phyloP scores from a whole-genome alignment of 495 filamentous ascomycete genomes.

The Cenococcum geophilum region DNA sequence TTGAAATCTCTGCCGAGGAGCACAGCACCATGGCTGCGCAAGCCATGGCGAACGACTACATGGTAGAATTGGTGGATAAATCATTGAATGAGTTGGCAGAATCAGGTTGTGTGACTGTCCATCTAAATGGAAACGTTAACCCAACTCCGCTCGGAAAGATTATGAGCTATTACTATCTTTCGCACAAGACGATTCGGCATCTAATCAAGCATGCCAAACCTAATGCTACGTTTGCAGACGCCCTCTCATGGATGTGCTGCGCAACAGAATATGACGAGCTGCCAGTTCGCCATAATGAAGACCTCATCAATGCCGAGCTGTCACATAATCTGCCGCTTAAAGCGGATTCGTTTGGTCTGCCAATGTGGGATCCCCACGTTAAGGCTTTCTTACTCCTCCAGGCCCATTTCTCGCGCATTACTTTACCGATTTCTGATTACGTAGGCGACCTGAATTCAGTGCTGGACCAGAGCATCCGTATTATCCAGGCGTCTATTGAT shows the following conservation, averaged over 20 bases:
- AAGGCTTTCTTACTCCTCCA: conserved; percentile 94
- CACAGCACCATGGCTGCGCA: conserved; percentile 86
- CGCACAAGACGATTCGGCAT: conserved; percentile 87
- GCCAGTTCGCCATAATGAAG: conserved; percentile 97
- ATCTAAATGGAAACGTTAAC: conserved; percentile 84
- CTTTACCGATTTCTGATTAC: conserved; percentile 93
- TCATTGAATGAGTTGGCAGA: conserved; percentile 73
- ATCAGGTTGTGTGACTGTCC: conserved; percentile 73
- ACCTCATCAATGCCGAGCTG: conserved; percentile 92
- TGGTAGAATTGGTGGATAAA: conserved; percentile 83
- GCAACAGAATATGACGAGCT: conserved; percentile 97
- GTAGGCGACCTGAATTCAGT: conserved; percentile 80
- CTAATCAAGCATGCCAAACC: conserved; percentile 70
- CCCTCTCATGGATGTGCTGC: conserved; percentile 82
- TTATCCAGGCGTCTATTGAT: conserved; percentile 87
- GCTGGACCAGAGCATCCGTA: conserved; percentile 92
- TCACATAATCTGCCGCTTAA: conserved; percentile 69
- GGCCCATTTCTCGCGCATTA: conserved; percentile 86
- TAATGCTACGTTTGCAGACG: conserved; percentile 75
- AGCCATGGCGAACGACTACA: conserved; percentile 77
- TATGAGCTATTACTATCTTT: conserved; percentile 98
- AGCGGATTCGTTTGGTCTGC: conserved; percentile 64
- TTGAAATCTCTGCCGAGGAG: conserved; percentile 89
- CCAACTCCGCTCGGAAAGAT: conserved; percentile 90
- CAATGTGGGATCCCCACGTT: conserved; percentile 98